phyloP scores from a whole-genome alignment of 306 rosid genomes.

The Cicer arietinum region DNA sequence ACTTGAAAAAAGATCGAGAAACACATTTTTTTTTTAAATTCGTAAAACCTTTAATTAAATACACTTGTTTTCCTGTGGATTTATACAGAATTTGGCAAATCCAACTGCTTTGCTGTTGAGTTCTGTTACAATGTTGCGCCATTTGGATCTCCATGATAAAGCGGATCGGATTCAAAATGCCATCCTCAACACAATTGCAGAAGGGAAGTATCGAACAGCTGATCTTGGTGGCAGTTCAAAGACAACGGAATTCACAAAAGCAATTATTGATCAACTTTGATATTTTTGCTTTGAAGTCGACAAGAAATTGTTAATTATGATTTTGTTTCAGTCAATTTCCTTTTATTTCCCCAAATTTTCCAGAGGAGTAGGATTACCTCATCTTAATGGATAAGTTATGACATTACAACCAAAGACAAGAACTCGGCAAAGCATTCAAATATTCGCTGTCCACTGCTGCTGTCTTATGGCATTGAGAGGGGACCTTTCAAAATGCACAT shows the following conservation, averaged over 20 bases:
- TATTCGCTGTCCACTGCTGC: slow-evolving; percentile 27
- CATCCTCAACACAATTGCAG: slow-evolving; percentile 81
- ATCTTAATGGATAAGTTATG: slow-evolving; percentile 17
- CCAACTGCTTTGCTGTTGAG: slow-evolving; percentile 96
- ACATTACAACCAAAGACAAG: slow-evolving; percentile 42
- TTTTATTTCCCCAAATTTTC: slow-evolving; percentile 41
- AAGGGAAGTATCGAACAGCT: slow-evolving; percentile 92
- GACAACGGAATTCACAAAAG: slow-evolving; percentile 75
- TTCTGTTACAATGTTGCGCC: slow-evolving; percentile 85
- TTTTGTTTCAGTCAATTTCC: slow-evolving; percentile 46
- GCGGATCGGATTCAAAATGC: slow-evolving; percentile 85
- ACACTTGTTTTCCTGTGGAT: slow-evolving; percentile 37
- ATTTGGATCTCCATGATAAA: slow-evolving; percentile 78
- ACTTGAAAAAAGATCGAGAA: not conserved
- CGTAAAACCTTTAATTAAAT: not conserved
- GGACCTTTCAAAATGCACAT: slow-evolving; percentile 27
- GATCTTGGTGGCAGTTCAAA: slow-evolving; percentile 92
- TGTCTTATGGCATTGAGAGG: slow-evolving; percentile 24
- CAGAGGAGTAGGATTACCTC: slow-evolving; percentile 45
- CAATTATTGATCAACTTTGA: slow-evolving; percentile 86
- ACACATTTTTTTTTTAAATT: not conserved
- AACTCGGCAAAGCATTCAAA: slow-evolving; percentile 42
- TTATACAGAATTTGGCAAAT: slow-evolving; percentile 83
- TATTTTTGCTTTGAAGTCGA: slow-evolving; percentile 43
- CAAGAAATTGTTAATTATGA: slow-evolving; percentile 45